These are phyloP conservation scores for Xerocomus minutiporus DNA, from an alignment of 1,284 basidiomycete genomes.

Conservation along the genomic window DNA sequence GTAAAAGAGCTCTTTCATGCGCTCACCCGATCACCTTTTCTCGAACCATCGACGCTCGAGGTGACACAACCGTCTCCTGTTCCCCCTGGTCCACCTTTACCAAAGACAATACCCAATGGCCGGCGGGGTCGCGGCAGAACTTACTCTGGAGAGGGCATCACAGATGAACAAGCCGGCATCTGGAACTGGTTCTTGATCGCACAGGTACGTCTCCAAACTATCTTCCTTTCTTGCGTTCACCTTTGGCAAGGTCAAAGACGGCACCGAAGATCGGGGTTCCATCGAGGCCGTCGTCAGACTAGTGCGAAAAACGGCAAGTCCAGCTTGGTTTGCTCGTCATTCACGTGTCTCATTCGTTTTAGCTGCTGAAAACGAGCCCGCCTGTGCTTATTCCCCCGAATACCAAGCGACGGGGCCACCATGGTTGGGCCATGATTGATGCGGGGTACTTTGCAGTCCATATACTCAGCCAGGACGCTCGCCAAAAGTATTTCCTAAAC, in stretches of 20 bases:
- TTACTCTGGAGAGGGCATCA: conserved; percentile 57
- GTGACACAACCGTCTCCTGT: conserved; percentile 47
- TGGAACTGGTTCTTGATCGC: conserved; percentile 74
- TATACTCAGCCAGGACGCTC: conserved; percentile 57
- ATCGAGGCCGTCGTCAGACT: conserved; percentile 67
- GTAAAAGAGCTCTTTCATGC: conserved; percentile 50
- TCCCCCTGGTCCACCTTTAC: conserved; percentile 51
- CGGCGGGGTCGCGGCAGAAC: conserved; percentile 60
- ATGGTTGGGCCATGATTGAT: conserved; percentile 80
- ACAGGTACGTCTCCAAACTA: conserved; percentile 43
- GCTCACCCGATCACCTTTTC: conserved; percentile 54
- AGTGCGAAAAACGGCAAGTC: conserved; percentile 60
- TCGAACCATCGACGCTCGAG: conserved; percentile 53
- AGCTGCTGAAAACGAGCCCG: conserved; percentile 53
- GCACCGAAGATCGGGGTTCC: conserved; percentile 70
- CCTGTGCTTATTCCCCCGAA: conserved; percentile 59
- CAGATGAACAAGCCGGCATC: conserved; percentile 49
- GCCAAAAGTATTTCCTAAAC: conserved; percentile 58
- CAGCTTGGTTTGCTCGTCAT: background rate
- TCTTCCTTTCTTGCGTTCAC: background rate
- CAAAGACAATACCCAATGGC: conserved; percentile 52
- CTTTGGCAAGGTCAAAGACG: conserved; percentile 63
- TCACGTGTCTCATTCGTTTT: conserved; percentile 5
- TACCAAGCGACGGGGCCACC: conserved; percentile 50
- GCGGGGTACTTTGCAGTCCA: conserved; percentile 75